phyloP scores from a whole-genome alignment of 1,284 basidiomycete genomes.

The Tremellales sp. region DNA sequence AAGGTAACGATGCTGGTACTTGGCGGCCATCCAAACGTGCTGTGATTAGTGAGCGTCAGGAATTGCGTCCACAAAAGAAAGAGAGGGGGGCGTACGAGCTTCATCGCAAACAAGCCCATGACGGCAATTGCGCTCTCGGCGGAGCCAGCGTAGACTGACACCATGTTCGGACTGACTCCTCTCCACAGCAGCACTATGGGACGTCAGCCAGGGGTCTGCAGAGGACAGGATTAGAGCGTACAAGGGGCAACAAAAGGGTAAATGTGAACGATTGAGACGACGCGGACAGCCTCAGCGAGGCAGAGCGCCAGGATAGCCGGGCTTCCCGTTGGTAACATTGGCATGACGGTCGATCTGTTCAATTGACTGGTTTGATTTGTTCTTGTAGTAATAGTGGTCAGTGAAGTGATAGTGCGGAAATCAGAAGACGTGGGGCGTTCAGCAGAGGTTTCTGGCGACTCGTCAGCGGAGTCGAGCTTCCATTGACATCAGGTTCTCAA shows the following conservation, averaged over 20 bases:
- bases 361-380: no score
- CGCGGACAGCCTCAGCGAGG: background rate
- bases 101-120: background rate
- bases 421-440: no score
- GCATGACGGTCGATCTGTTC: no score
- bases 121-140: background rate
- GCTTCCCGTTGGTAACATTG: no score
- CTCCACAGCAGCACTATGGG: background rate
- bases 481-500: no score
- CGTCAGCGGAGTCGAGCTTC: no score
- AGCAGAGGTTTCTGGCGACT: no score
- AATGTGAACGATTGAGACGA: background rate
- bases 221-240: background rate
- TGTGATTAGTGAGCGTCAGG: background rate
- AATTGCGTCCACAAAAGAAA: no score
- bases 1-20: background rate
- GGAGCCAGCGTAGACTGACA: background rate
- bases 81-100: background rate
- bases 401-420: no score
- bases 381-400: no score
- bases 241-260: background rate
- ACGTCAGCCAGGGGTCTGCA: background rate
- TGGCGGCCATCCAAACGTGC: background rate
- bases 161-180: background rate
- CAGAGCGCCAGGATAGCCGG: background rate